Percentiles rank a stretch among this genome's conserved stretches.
Evolutionary conservation across 805 yeast species (phyloP).

Genomic region (Candida cerambycidarum): DNA sequence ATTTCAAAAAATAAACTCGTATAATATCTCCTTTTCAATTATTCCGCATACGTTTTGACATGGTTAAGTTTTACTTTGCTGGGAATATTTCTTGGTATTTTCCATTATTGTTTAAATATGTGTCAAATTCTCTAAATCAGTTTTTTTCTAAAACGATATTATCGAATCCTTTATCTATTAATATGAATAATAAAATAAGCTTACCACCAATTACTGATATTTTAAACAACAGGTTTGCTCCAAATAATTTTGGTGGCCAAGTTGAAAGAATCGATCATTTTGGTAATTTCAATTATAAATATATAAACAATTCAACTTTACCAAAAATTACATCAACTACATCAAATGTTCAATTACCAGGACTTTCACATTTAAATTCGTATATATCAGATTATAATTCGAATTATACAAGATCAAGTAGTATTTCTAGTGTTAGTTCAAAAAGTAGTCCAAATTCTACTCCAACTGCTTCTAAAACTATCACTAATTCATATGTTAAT

Average conservation of each 20-base stretch:
- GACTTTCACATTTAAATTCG: slow-evolving; percentile 2
- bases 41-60: slow-evolving; percentile 3
- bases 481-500: background rate
- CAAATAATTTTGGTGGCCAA: background rate
- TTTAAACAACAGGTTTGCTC: slow-evolving; percentile 15
- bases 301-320: background rate
- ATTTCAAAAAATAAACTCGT: slow-evolving; percentile 6
- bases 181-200: slow-evolving; percentile 25
- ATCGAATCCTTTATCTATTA: background rate
- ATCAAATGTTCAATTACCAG: slow-evolving; percentile 3
- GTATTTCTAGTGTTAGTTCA: slow-evolving; percentile 1
- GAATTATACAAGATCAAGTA: background rate
- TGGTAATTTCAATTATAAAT: background rate
- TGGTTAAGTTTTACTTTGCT: slow-evolving; percentile 4
- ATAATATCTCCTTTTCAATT: slow-evolving; percentile 3
- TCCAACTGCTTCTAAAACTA: background rate
- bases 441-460: slow-evolving; percentile 1
- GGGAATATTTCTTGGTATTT: slow-evolving; percentile 8
- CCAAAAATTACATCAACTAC: background rate
- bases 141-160: no score
- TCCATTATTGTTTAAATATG: slow-evolving; percentile 1
- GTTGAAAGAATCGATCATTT: background rate
- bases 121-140: background rate
- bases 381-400: slow-evolving; percentile 1
- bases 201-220: slow-evolving; percentile 47